These are phyloP conservation scores for Aspergillus viridinutans DNA, from an alignment of 2,329 filamentous ascomycete species.

Conservation along the genomic window DNA sequence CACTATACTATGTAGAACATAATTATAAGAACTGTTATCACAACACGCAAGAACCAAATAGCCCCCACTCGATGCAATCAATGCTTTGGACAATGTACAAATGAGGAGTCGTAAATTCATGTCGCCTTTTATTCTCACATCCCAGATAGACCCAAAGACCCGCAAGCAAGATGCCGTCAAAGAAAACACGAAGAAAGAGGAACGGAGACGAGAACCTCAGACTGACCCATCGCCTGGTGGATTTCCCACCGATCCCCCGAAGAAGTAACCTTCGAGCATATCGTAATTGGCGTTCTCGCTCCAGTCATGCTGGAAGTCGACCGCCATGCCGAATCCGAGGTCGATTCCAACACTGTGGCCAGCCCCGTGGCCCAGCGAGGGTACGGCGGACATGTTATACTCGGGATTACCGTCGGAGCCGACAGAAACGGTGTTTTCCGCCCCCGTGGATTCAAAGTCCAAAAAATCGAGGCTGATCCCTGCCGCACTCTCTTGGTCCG, in stretches of 20 bases:
- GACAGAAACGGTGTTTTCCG: constrained; percentile 21
- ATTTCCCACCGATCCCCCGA: constrained; percentile 42
- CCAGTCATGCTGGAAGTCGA: constrained; percentile 48
- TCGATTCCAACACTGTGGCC: constrained; percentile 42
- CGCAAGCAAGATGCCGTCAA: not conserved
- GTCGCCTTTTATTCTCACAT: not conserved
- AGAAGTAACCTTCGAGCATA: constrained; percentile 54
- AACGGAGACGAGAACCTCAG: not conserved
- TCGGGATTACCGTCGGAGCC: constrained; percentile 28
- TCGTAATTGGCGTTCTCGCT: constrained; percentile 46
- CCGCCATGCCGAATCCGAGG: constrained; percentile 43
- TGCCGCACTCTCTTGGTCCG: constrained; percentile 19
- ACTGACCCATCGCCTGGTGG: constrained; percentile 17
- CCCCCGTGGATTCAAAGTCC: constrained; percentile 44
- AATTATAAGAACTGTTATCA: not conserved
- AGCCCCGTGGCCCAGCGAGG: constrained; percentile 24
- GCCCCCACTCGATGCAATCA: not conserved
- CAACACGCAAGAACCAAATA: not conserved
- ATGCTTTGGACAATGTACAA: not conserved
- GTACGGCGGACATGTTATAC: constrained; percentile 26
- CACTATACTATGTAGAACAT: not conserved
- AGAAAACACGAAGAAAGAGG: not conserved
- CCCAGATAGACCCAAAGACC: not conserved
- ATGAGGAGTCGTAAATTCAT: not conserved
- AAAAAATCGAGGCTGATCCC: constrained; percentile 53